Base-by-base conservation (phyloP, 352 stramenopile genomes). In the Phytophthora fragariae region DNA sequence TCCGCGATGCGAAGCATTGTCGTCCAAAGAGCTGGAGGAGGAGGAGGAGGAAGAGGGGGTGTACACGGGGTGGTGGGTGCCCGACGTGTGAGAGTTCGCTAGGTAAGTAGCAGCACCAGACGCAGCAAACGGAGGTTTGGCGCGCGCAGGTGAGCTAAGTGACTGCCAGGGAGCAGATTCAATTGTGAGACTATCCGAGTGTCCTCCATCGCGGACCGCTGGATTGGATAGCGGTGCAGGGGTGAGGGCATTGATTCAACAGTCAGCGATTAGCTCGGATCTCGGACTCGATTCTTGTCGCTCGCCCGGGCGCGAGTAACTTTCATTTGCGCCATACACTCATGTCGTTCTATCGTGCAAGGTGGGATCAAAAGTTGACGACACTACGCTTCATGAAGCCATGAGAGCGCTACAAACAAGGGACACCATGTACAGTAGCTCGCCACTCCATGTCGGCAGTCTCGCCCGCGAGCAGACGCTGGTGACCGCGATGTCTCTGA, bases 71-170 rank as follows among this genome's bases (percentile, higher is more conserved):
- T 76, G 57, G 63, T 65, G 39, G 68, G 64, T 72, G 70, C 70
- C 70, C 64, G 50, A 66, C 70, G 70, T 73, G 37, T 46, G 37
- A 46, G 62, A 59, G 60, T 52, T 67, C 58, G 64, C 63, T 70
- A 72, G 69, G 62, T 81, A 81, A 81, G 68, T 81, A 81, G 74
- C 65, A 72, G 49, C 69, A 70, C 74, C 65, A 57, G 55, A 59
- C 39, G 41, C 68, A 58, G 47, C 65, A 62, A 65, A 67, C 50
- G 68, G 47, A 46, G 19, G n/a, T 61, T 69, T 69, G 62, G 63
- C 41, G 63, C 69, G 69, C 62, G 41, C 63, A 59, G 65, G 70
- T 68, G 65, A 77, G 70, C 70, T 81, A 72, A 78, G 65, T 81
- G 66, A 70, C 70, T 81, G 65, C 67, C 70, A 62, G 12, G 70